These are phyloP conservation scores for Flaveria linearis DNA, from an alignment of 129 eudicot genomes.

Conservation along the genomic window DNA sequence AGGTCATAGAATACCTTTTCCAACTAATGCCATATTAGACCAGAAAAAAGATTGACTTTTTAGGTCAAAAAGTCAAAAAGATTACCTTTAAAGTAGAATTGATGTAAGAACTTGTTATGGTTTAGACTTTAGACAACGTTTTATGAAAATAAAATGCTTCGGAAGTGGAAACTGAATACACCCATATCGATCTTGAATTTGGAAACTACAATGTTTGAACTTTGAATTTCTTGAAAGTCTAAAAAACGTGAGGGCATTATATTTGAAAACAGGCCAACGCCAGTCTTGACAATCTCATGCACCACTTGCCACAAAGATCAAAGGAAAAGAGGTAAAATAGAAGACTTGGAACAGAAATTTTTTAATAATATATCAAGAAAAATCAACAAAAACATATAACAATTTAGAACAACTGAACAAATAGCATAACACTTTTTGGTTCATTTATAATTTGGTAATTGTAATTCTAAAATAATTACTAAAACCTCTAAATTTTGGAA, in stretches of 20 bases:
- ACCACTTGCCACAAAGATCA: slow-evolving; percentile 15
- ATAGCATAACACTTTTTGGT: background rate
- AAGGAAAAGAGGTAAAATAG: background rate
- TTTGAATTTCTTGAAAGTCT: slow-evolving; percentile 28
- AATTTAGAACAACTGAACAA: background rate
- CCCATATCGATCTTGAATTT: background rate
- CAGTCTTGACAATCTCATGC: slow-evolving; percentile 1
- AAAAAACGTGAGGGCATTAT: slow-evolving; percentile 12
- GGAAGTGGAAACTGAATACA: background rate
- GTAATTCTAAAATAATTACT: background rate
- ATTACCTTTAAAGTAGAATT: background rate
- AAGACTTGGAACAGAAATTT: slow-evolving; percentile 13
- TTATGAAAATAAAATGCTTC: background rate
- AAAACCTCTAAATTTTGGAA: background rate
- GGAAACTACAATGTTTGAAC: slow-evolving; percentile 1
- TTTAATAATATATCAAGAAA: background rate
- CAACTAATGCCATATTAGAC: slow-evolving; percentile 27
- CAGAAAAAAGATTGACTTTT: slow-evolving; percentile 22
- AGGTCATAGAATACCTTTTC: background rate
- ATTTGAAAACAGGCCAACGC: slow-evolving; percentile 20
- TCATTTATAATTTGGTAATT: slow-evolving; percentile 3
- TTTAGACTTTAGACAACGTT: background rate
- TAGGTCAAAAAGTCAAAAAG: background rate
- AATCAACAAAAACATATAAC: background rate
- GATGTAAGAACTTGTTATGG: slow-evolving; percentile 1